Evolutionary conservation across 2,329 filamentous ascomycete genomes (phyloP), one percentile per base, ranked within the genome.

Genomic region (Ramularia collo-cygni): DNA sequence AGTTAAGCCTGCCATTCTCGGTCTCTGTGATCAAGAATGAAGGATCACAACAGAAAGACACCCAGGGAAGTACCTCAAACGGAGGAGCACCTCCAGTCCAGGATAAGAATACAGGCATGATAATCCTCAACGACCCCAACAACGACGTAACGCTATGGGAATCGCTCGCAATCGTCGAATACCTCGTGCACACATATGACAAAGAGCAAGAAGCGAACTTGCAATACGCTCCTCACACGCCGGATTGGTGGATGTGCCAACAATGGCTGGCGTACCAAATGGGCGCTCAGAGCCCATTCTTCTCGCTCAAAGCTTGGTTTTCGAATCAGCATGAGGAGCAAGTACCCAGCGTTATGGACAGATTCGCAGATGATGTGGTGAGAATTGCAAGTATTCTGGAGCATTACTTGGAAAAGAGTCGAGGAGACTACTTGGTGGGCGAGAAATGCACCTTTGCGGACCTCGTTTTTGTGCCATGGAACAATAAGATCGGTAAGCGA

Each of bases 81-180:
- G 29, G 29, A 8, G 29, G 29, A 9, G 14, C 29, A 14, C 29
- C 29, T 8, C 9, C 29, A 2, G 29, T 32, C n/a, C 13, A 32
- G 29, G 29, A 32, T 15, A 32, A 32, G 29, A 32, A 32, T 14
- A 32, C 29, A 9, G 29, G 29, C 29, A 32, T 32, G 29, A 32
- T 32, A n/a, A 32, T 32, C 17, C 29, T 32, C 9, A 14, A 9
- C 2, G 29, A 32, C 17, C 29, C 29, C 14, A 32, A 32, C 29
- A 10, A 32, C 4, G 14, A 32, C n/a, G 29, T 14, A n/a, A 32
- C 29, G 2, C 14, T 32, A 4, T 32, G 29, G 29, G 29, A 32
- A 14, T 32, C 29, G 8, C 29, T 32, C n/a, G 29, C 29, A 8
- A 32, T 32, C 4, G 29, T 32, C 14, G 29, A 32, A 14, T 32